Base-by-base conservation (phyloP, 768 basidiomycete genomes). In the Leucocoprinus leucothites region DNA sequence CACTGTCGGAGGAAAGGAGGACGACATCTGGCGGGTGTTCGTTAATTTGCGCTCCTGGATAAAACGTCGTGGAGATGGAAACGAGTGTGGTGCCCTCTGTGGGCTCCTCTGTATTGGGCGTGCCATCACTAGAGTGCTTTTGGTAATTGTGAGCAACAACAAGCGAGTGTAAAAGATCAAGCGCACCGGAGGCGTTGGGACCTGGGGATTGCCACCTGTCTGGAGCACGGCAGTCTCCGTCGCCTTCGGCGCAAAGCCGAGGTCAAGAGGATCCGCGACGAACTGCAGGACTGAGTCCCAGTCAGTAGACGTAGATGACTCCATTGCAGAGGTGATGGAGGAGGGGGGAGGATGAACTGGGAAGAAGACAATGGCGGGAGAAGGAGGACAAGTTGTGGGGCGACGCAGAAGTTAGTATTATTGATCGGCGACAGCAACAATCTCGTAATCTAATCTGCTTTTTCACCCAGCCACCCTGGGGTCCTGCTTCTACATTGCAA, bases 51-150 rank as follows among this genome's bases (percentile, higher is more conserved):
- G 87, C 82, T 35, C 81, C 83, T 2, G 90, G 89, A 63, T 80
- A 85, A 70, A 92, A 93, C 0, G 89, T 89, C 24, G 91, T 93
- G 14, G 89, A 91, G 34, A 93, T 83, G 1, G 89, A 89, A 53
- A 92, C 85, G 50, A 77, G 71, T 2, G 75, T 70, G 45, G 68
- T 79, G 18, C 44, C 60, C 21, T 76, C 71, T 19, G 58, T 60
- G 14, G 61, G 58, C 16, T 74, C 66, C 28, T 80, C 74, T 3
- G 72, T 61, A 40, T 69, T 61, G 1, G 78, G 77, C 7, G 77
- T 76, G 41, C 74, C 75, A 55, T 77, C 74, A 50, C 74, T 67
- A 35, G 77, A 81, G 60, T 78, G 77, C 69, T 82, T 65, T 16
- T 22, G 41, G 43, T 25, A 9, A 4, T 21, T 36, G 21, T 48